Base-by-base conservation (phyloP, 177 flowering plant species). In the Telopea speciosissima region DNA sequence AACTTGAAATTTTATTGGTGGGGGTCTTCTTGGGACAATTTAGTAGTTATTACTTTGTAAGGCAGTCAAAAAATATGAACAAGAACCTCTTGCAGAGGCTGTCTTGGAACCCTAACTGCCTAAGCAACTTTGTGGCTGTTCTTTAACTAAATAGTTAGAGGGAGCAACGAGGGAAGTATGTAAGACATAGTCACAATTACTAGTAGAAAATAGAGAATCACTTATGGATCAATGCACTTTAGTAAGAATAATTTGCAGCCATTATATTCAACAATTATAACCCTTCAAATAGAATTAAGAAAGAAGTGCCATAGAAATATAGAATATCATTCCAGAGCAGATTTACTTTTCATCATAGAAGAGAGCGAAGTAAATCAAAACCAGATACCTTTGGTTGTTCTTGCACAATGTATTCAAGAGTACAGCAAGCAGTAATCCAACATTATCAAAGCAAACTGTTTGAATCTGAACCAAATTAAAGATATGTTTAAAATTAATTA, bases 401-500 rank as follows among this genome's bases (percentile, higher is more conserved):
- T 81, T 84, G 77, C 86, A 77, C 70, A 88, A 63, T 66, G 83
- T 67, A 75, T 90, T 93, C 76, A 93, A 63, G 58, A 82, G 62
- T n/a, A 92, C 96, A 74, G 98, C 94, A 72, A 93, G 84, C 86
- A 90, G 65, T 70, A 93, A 91, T 62, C 98, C 97, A 74, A 93
- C 75, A 75, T 83, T 89, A 72, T 93, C 98, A 79, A 93, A 93
- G 85, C 96, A 92, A 67, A 92, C 98, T 6, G 94, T 79, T 85
- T 91, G 96, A 71, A 92, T 90, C 98, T 93, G 88, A 76, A 84
- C 40, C 40, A 75, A 75, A 70, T 36, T 52, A 76, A 78, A 67
- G 65, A 62, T 68, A 75, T 75, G 73, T 62, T 42, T n/a, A 68
- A 25, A 28, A 36, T 36, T 5, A 36, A 36, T 8, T 19, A 33